These are phyloP conservation scores for Fusarium zealandicum DNA, from an alignment of 2,329 filamentous ascomycete genomes.

Conservation along the genomic window DNA sequence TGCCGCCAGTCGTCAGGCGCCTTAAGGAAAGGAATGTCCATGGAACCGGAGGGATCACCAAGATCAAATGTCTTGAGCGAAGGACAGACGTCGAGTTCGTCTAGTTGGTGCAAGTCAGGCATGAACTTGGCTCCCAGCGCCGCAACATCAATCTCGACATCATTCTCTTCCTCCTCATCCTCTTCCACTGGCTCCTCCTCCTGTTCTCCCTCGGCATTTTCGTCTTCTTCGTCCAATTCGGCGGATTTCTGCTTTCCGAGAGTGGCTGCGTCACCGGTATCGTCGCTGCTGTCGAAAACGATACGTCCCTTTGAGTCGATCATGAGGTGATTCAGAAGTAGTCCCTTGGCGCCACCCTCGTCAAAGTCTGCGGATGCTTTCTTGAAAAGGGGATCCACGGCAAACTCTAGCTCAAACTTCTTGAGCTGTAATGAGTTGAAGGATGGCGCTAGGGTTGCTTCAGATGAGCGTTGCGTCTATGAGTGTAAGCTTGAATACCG, in stretches of 20 bases:
- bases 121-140: conserved; percentile 84
- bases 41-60: conserved; percentile 81
- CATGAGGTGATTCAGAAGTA: conserved; percentile 94
- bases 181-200: conserved; percentile 46
- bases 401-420: conserved; percentile 96
- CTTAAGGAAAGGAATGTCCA: conserved; percentile 92
- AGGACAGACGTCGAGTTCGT: conserved; percentile 90
- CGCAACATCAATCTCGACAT: conserved; percentile 78
- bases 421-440: conserved; percentile 91
- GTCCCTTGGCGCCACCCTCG: conserved; percentile 93
- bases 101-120: conserved; percentile 76
- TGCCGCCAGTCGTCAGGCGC: conserved; percentile 85
- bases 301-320: conserved; percentile 93
- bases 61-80: conserved; percentile 94
- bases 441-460: conserved; percentile 89
- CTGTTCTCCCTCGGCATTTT: conserved; percentile 46
- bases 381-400: conserved; percentile 98
- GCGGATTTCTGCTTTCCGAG: conserved; percentile 48
- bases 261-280: conserved; percentile 63
- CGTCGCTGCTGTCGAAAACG: conserved; percentile 98
- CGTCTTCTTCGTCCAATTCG: conserved; percentile 50
- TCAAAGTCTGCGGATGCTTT: conserved; percentile 98
- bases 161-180: conserved; percentile 49
- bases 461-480: conserved; percentile 77
- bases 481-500: conserved; percentile 13